Base-by-base conservation (phyloP, 805 yeast genomes). In the Starmerella tilneyi region DNA sequence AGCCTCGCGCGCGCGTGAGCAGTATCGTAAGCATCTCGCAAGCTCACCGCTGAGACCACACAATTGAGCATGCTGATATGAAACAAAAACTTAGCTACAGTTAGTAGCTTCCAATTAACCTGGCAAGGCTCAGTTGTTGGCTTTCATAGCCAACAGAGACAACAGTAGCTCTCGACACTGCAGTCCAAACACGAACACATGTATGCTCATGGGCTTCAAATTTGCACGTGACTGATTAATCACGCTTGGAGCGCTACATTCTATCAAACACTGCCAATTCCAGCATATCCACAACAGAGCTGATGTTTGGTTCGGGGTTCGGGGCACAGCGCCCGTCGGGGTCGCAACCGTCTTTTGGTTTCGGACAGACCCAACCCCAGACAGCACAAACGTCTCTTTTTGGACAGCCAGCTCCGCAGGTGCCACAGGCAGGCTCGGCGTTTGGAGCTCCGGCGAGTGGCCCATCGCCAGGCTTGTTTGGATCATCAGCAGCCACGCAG, bases 381-480 rank as follows among this genome's bases (percentile, higher is more conserved):
- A 33, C 47, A 15, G 45, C 45, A 16, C 45, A 41, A 19, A 32
- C 44, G 20, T 40, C 50, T 27, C 28, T 41, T 36, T 49, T 48
- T 33, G 53, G 53, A 6, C 47, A 44, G 43, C 44, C 48, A 3
- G 47, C 51, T 4, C 21, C 20, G n/a, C 9, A 16, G 15, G 22
- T 22, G 12, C 45, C 58, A 11, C 45, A 50, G 21, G 32, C 61
- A 2, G 36, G 48, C 7, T 16, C 46, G 3, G 39, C 49, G 35
- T 47, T 53, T 27, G 51, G 53, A 9, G 59, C 60, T 22, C 46
- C 56, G 42, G 59, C 60, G 34, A 52, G 53, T 31, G 41, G 55
- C 35, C 52, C 48, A 24, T 58, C 41, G 48, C 28, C 28, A n/a
- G 38, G 38, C 5, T 56, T 39, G 45, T 52, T 51, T 50, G 58